Conservation (phyloP, 441 rosid species). For the Metrosideros polymorpha region DNA sequence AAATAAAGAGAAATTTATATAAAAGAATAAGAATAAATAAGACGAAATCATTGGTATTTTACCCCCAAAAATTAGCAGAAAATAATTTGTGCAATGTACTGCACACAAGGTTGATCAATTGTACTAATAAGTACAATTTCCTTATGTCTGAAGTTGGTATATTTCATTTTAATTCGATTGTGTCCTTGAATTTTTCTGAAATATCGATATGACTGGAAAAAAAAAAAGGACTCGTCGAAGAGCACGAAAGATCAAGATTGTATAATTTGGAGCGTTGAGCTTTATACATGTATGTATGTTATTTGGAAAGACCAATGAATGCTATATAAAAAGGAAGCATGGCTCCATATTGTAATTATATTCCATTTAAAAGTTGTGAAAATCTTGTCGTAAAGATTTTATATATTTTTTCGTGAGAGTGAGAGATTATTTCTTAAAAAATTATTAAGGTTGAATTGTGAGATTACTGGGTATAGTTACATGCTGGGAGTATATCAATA, state of each 20-base stretch:
- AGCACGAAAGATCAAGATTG: neutral
- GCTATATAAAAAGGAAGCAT: neutral
- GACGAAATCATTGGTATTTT: neutral
- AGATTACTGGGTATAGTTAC: neutral
- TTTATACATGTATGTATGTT: neutral
- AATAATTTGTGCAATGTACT: neutral
- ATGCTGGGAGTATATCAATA: fast-evolving
- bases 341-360: neutral
- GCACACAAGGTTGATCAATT: neutral
- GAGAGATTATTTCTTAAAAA: fast-evolving
- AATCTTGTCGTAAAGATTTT: neutral
- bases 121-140: neutral
- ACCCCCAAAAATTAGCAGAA: neutral
- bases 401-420: neutral
- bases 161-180: neutral
- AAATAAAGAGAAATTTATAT: neutral
- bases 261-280: neutral
- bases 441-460: neutral
- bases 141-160: neutral
- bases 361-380: neutral
- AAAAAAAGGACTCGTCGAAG: too few species aligned
- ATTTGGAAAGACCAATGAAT: neutral
- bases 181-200: neutral
- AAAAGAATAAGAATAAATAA: neutral
- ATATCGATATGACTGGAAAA: neutral